Evolutionary conservation across 495 filamentous ascomycete genomes (phyloP).

Genomic region (Hyaloscypha hepaticicola): DNA sequence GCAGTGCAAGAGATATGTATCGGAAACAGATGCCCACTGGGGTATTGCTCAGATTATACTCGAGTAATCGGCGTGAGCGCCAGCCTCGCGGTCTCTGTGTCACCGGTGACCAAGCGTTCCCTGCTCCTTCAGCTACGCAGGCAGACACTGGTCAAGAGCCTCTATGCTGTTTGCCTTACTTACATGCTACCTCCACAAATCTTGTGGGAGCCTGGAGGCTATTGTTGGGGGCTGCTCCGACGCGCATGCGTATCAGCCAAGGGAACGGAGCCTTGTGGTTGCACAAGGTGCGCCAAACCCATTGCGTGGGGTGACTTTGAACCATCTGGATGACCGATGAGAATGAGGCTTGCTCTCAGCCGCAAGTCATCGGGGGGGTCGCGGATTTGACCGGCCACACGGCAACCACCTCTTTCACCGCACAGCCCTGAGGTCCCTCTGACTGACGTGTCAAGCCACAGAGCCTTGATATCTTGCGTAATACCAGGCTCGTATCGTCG

Average conservation of each 20-base stretch:
- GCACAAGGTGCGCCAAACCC: not conserved
- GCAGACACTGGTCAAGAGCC: not conserved
- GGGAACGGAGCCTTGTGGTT: not conserved
- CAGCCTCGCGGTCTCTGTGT: conserved; percentile 20
- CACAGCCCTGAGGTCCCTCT: not conserved
- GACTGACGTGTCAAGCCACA: not conserved
- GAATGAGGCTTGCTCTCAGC: not conserved
- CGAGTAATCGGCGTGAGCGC: conserved; percentile 1
- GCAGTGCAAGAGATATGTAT: not conserved
- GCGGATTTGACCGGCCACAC: not conserved
- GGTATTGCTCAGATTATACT: conserved; percentile 15
- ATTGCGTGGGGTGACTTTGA: not conserved
- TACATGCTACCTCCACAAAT: not conserved
- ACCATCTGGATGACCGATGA: not conserved
- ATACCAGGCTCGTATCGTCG: not conserved
- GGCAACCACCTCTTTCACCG: not conserved
- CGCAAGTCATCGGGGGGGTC: not conserved
- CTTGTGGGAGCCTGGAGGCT: not conserved
- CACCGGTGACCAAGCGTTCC: not conserved
- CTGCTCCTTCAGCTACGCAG: conserved; percentile 9
- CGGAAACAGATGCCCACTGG: not conserved
- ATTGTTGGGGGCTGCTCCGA: not conserved
- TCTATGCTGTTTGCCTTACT: not conserved
- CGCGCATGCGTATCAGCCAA: not conserved
- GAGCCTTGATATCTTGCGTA: not conserved